Evolutionary conservation across 192 early-diverging fungal genomes (phyloP).

Genomic region (Neocallimastix lanati): DNA sequence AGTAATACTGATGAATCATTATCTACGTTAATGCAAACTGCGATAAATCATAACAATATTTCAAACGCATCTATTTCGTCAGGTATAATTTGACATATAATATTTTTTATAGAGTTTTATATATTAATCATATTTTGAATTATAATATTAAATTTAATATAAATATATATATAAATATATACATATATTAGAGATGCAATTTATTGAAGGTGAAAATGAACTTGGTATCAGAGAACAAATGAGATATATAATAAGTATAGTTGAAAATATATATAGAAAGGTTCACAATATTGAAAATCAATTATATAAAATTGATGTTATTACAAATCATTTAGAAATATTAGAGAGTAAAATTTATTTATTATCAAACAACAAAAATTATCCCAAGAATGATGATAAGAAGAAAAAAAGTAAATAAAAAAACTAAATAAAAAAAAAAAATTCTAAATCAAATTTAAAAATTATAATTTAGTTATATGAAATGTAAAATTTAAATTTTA

Average conservation of each 20-base stretch:
- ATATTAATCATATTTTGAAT: too few relatives aligned
- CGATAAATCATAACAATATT: not conserved
- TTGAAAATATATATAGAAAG: not conserved
- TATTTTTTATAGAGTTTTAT: too few relatives aligned
- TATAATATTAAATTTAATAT: too few relatives aligned
- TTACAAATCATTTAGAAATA: not conserved
- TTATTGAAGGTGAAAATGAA: not conserved
- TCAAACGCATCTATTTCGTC: not conserved
- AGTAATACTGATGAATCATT: not conserved
- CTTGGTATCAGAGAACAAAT: not conserved
- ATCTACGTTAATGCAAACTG: not conserved
- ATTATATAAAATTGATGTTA: not conserved
- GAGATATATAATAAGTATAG: not conserved
- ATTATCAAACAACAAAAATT: not conserved
- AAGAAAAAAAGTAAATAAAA: not conserved
- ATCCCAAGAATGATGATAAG: not conserved
- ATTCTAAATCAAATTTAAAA: too few relatives aligned
- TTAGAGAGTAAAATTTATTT: not conserved
- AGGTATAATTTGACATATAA: not conserved
- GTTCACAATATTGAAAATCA: not conserved
- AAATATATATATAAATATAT: too few relatives aligned
- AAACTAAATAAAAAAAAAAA: too few relatives aligned
- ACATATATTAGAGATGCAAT: not conserved
- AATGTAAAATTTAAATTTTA: too few relatives aligned
- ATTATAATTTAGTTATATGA: too few relatives aligned